phyloP scores from a whole-genome alignment of 208 protist species.

The Balamuthia mandrillaris region DNA sequence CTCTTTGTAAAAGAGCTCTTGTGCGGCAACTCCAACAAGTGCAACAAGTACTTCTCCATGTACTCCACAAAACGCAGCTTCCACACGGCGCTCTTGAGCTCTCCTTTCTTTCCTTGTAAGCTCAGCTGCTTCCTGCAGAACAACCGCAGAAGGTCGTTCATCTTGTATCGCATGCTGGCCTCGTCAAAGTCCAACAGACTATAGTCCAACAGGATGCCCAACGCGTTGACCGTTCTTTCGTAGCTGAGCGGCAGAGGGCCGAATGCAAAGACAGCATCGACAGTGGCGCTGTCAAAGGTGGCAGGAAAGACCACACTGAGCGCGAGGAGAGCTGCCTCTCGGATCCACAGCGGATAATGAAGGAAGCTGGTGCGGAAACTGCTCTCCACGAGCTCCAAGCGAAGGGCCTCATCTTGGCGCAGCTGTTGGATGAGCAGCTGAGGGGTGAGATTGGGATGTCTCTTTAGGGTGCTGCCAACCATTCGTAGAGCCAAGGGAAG shows the following conservation, averaged over 20 bases:
- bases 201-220: not conserved
- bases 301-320: constrained; percentile 5
- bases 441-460: not conserved
- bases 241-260: too few relatives aligned
- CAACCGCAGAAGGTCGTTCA: constrained; percentile 35
- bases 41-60: too few relatives aligned
- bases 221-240: not conserved
- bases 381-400: not conserved
- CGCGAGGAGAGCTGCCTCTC: not conserved
- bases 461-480: not conserved
- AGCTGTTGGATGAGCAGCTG: not conserved
- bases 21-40: too few relatives aligned
- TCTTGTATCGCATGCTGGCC: not conserved
- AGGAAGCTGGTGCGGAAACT: not conserved
- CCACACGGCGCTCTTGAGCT: too few relatives aligned
- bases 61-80: too few relatives aligned
- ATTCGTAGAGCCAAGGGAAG: not conserved
- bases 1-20: too few relatives aligned
- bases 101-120: too few relatives aligned
- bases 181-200: constrained; percentile 26
- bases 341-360: too few relatives aligned
- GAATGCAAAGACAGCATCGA: not conserved
- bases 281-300: not conserved
- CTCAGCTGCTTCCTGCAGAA: too few relatives aligned
- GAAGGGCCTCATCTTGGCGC: not conserved